Percentiles rank a stretch among this genome's conserved stretches.
Evolutionary conservation across 1,139 yeast genomes (phyloP).

Genomic region (Debaryomycetaceae sp.): DNA sequence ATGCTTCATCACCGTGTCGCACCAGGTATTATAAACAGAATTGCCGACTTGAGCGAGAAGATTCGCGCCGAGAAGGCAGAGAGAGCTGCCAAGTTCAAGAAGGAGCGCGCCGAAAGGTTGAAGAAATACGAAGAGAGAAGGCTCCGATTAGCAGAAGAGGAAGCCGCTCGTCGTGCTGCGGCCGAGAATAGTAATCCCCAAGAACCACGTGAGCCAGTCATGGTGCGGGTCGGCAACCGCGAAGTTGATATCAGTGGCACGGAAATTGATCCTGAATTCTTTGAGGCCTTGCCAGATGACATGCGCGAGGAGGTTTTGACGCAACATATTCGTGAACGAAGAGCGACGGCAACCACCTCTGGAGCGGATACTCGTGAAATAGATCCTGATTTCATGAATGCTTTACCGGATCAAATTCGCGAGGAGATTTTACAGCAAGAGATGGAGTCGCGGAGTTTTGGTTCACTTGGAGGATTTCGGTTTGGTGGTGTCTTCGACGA

Average conservation of each 20-base stretch:
- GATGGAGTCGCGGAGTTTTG: conserved; percentile 33
- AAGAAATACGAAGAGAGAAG: conserved; percentile 20
- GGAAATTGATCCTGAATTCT: conserved; percentile 85
- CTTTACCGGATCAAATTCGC: conserved; percentile 66
- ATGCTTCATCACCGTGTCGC: conserved; percentile 32
- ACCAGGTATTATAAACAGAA: conserved; percentile 39
- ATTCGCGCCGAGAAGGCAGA: conserved; percentile 18
- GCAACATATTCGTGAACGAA: conserved; percentile 66
- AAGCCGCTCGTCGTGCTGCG: conserved; percentile 24
- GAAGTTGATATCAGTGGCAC: conserved; percentile 83
- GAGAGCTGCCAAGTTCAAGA: conserved; percentile 15
- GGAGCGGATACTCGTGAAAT: conserved; percentile 48
- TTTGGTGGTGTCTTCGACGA: conserved; percentile 9
- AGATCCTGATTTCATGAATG: conserved; percentile 73
- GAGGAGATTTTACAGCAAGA: conserved; percentile 69
- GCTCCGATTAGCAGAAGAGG: conserved; percentile 23
- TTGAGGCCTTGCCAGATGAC: conserved; percentile 85
- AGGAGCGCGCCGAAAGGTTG: conserved; percentile 17
- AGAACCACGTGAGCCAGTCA: conserved; percentile 35
- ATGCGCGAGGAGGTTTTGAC: conserved; percentile 89
- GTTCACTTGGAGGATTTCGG: conserved; percentile 15
- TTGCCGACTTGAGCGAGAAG: conserved; percentile 39
- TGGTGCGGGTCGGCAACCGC: conserved; percentile 67
- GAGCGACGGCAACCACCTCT: conserved; percentile 40
- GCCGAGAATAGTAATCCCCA: conserved; percentile 9